Conservation (phyloP, 2,329 filamentous ascomycete genomes). For the Emergomyces pasteurianus region DNA sequence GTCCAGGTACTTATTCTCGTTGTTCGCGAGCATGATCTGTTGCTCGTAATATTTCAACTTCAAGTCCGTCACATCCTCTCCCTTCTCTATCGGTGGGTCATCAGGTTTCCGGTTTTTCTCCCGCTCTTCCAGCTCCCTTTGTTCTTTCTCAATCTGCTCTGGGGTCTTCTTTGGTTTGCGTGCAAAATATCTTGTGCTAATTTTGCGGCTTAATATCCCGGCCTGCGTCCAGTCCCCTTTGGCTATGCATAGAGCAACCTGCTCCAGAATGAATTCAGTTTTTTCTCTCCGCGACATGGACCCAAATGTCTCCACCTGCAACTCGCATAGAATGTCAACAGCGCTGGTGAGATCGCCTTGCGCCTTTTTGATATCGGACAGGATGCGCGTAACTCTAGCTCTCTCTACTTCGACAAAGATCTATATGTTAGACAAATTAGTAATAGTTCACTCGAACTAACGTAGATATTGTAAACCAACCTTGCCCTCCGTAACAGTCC, state of each 20-base stretch:
- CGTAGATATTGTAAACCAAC: slow-evolving; percentile 24
- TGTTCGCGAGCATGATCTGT: slow-evolving; percentile 89
- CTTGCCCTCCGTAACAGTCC: slow-evolving; percentile 97
- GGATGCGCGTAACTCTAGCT: slow-evolving; percentile 83
- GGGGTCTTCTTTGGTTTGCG: slow-evolving; percentile 83
- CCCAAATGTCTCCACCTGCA: slow-evolving; percentile 97
- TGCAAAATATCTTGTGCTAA: slow-evolving; percentile 84
- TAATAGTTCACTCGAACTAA: background rate
- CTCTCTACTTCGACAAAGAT: slow-evolving; percentile 99
- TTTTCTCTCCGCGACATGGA: slow-evolving; percentile 97
- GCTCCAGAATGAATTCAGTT: slow-evolving; percentile 95
- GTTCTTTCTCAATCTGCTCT: slow-evolving; percentile 82
- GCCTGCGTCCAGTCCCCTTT: slow-evolving; percentile 94
- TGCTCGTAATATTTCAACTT: slow-evolving; percentile 97
- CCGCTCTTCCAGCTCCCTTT: slow-evolving; percentile 64
- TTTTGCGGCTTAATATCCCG: slow-evolving; percentile 86
- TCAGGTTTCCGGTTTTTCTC: slow-evolving; percentile 70
- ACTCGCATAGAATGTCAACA: slow-evolving; percentile 85
- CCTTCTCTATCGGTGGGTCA: slow-evolving; percentile 59
- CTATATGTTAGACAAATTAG: slow-evolving; percentile 29
- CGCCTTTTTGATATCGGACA: slow-evolving; percentile 94
- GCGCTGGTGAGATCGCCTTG: slow-evolving; percentile 87
- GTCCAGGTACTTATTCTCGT: slow-evolving; percentile 94
- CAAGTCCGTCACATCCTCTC: slow-evolving; percentile 88
- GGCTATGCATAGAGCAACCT: slow-evolving; percentile 90